Evolutionary conservation across 2,329 filamentous ascomycete genomes (phyloP), one percentile per base, ranked within the genome.

Genomic region (Cercospora nicotianae): DNA sequence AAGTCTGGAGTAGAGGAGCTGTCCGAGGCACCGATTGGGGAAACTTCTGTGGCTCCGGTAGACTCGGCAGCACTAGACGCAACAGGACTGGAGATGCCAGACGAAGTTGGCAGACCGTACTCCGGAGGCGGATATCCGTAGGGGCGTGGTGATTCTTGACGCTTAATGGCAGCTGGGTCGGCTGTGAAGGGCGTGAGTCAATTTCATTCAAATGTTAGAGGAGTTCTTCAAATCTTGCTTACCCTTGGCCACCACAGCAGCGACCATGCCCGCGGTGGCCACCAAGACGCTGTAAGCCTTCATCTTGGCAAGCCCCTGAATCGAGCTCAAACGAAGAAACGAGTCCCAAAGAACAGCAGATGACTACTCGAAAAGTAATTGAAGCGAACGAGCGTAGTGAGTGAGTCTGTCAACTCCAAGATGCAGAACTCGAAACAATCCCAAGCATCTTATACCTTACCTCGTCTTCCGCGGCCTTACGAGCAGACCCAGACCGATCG

Each of bases 11-110:
- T 39, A 16, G 65, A 58, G 26, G 39, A 64, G 23, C 60, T 64
- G 51, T 60, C 57, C 20, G 60, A 55, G 28, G 60, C 33, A 23
- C 65, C 66, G 39, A 65, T 53, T 12, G 68, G 68, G 23, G 68
- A 65, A 13, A 59, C 59, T 58, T 65, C 55, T 9, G 66, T 67
- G 5, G 66, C 63, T 10, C 61, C 51, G 12, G 57, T 18, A 20
- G 66, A 65, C 9, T 53, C 48, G 28, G 63, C 30, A 20, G 36
- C 8, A 12, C 13, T 58, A 28, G 64, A 53, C 48, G 12, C 63
- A 23, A 48, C 63, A n/a, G 61, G 58, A 63, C 58, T 64, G 18
- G 60, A 51, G 10, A 51, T 59, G 26, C 23, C 59, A 60, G 48
- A 65, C 23, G 55, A 39, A 5, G 60, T 64, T 42, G 67, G 61